phyloP scores from a whole-genome alignment of 2,329 filamentous ascomycete species.

The Ceratocystis alfenasii region DNA sequence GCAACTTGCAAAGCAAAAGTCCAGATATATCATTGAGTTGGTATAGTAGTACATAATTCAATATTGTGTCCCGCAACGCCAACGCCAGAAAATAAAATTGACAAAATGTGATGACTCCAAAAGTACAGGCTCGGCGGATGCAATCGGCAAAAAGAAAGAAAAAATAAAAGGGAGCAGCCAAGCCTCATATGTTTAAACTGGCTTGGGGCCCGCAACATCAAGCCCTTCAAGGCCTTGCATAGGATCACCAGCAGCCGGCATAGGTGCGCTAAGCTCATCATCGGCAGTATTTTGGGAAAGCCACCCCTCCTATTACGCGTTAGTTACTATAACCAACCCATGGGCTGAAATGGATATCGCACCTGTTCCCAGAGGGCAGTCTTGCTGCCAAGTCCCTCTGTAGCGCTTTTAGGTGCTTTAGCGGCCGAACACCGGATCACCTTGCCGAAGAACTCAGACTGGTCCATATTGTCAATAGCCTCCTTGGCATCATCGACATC shows the following conservation, averaged over 20 bases:
- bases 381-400: conserved; percentile 81
- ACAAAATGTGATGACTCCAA: conserved; percentile 21
- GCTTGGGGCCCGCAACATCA: conserved; percentile 86
- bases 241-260: conserved; percentile 58
- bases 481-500: conserved; percentile 75
- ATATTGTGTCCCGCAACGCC: conserved; percentile 24
- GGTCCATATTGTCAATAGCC: conserved; percentile 98
- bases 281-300: conserved; percentile 78
- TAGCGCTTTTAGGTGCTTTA: conserved; percentile 79
- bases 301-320: conserved; percentile 65
- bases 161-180: background rate
- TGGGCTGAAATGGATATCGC: conserved; percentile 20
- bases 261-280: conserved; percentile 47
- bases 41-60: conserved; percentile 22
- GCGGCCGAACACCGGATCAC: conserved; percentile 86
- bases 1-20: background rate
- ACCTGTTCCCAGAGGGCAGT: conserved; percentile 97
- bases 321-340: conserved; percentile 1
- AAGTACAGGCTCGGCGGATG: conserved; percentile 10
- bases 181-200: conserved; percentile 40
- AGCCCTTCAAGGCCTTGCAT: conserved; percentile 93
- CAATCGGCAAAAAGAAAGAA: conserved; percentile 23
- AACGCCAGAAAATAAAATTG: conserved; percentile 34
- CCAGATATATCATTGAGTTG: background rate
- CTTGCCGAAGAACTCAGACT: conserved; percentile 84